Conservation (phyloP, 495 filamentous ascomycete genomes). For the Penicillium argentinense region DNA sequence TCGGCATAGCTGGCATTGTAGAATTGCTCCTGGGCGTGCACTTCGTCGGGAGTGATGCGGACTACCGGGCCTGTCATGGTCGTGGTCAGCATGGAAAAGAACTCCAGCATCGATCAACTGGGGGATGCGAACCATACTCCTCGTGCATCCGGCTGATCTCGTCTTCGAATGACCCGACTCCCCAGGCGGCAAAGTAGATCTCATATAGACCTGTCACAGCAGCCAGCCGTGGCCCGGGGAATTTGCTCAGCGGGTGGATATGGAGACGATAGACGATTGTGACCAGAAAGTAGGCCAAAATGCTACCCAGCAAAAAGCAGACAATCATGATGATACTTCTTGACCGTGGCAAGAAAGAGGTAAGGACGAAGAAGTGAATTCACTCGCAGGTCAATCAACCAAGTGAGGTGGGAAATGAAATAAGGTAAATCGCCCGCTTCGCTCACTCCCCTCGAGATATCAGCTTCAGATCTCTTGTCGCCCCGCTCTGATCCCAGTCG, state of each 20-base stretch:
- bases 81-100: constrained; percentile 1
- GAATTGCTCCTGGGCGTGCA: constrained; percentile 22
- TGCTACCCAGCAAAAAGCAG: constrained; percentile 25
- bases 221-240: constrained; percentile 48
- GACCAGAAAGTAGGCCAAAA: constrained; percentile 23
- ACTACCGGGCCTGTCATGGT: constrained; percentile 21
- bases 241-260: constrained; percentile 38
- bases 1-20: constrained; percentile 10
- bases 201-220: constrained; percentile 47
- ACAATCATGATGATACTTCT: constrained; percentile 20
- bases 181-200: constrained; percentile 45
- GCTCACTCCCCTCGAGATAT: background rate
- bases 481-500: background rate
- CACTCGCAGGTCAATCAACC: background rate
- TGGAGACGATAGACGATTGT: constrained; percentile 33
- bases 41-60: constrained; percentile 27
- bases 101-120: background rate
- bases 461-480: background rate
- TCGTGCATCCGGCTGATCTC: constrained; percentile 47
- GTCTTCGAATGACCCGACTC: constrained; percentile 36
- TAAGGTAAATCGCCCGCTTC: background rate
- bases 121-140: constrained; percentile 28
- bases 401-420: background rate
- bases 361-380: background rate
- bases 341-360: too few relatives aligned